phyloP scores from a whole-genome alignment of 768 basidiomycete genomes.

The Kwoniella europaea region DNA sequence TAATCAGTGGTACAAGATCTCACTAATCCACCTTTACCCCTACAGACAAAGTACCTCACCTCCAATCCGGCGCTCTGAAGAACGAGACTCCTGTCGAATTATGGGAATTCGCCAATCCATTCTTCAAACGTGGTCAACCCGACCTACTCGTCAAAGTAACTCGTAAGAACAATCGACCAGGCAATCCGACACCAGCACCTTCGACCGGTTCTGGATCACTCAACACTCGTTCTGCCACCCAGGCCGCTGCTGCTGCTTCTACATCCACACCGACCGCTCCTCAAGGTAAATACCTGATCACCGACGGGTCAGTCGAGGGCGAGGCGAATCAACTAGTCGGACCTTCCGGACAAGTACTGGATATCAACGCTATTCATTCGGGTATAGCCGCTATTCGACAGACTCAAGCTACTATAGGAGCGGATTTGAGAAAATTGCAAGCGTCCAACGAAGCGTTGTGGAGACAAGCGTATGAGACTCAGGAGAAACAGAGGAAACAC shows the following conservation, averaged over 20 bases:
- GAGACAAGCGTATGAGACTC: constrained; percentile 81
- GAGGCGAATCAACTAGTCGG: constrained; percentile 41
- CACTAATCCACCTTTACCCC: not conserved
- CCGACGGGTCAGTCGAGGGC: constrained; percentile 51
- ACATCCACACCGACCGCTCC: not conserved
- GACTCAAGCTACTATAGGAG: constrained; percentile 88
- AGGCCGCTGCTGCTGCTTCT: constrained; percentile 13
- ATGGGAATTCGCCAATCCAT: constrained; percentile 84
- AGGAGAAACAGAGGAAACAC: constrained; percentile 84
- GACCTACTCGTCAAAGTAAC: constrained; percentile 86
- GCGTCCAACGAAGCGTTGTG: constrained; percentile 85
- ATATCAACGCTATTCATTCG: constrained; percentile 76
- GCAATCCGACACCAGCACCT: constrained; percentile 31
- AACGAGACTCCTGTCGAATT: constrained; percentile 66
- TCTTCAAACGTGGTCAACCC: constrained; percentile 86
- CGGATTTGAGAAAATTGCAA: constrained; percentile 86
- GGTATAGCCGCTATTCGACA: constrained; percentile 86
- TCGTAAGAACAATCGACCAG: constrained; percentile 69
- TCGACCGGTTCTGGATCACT: constrained; percentile 21
- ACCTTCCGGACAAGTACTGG: constrained; percentile 60
- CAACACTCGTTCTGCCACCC: constrained; percentile 24
- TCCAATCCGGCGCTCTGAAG: constrained; percentile 90
- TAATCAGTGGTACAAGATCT: no score
- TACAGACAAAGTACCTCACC: constrained; percentile 71
- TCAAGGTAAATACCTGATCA: constrained; percentile 34